These are phyloP conservation scores for Simplicillium aogashimaense DNA, from an alignment of 2,329 filamentous ascomycete species.

Conservation along the genomic window DNA sequence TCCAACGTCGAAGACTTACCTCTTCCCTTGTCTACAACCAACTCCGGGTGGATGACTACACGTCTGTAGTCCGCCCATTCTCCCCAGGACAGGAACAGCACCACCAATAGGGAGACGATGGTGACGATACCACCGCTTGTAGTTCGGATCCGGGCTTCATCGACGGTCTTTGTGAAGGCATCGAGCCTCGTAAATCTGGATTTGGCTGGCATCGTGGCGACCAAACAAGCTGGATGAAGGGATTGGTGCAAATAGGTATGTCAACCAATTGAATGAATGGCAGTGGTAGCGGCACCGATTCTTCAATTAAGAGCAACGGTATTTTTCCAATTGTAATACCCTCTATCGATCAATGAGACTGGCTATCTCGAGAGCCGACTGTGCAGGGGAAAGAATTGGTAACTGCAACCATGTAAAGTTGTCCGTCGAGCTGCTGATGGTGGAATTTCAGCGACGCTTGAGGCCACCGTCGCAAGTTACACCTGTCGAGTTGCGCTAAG, in stretches of 20 bases:
- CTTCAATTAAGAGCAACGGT: too few relatives aligned
- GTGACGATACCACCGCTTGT: constrained; percentile 94
- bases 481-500: neutral
- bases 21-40: constrained; percentile 94
- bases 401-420: neutral
- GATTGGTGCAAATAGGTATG: constrained; percentile 1
- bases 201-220: constrained; percentile 65
- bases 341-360: too few relatives aligned
- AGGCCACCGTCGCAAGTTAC: constrained; percentile 27
- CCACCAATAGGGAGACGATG: constrained; percentile 77
- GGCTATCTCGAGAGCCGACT: neutral
- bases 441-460: constrained; percentile 7
- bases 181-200: constrained; percentile 94
- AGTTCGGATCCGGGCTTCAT: constrained; percentile 92
- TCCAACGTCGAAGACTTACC: constrained; percentile 38
- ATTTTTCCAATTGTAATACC: too few relatives aligned
- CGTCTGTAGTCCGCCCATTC: constrained; percentile 93
- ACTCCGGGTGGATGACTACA: constrained; percentile 78
- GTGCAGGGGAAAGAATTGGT: constrained; percentile 8
- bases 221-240: too few relatives aligned
- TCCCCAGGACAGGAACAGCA: constrained; percentile 82
- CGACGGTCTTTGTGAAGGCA: constrained; percentile 98
- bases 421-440: constrained; percentile 1
- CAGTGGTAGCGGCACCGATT: too few relatives aligned
- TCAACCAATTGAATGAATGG: neutral